Evolutionary conservation across 495 filamentous ascomycete species (phyloP).

Genomic region (Lichenothelia convexa): DNA sequence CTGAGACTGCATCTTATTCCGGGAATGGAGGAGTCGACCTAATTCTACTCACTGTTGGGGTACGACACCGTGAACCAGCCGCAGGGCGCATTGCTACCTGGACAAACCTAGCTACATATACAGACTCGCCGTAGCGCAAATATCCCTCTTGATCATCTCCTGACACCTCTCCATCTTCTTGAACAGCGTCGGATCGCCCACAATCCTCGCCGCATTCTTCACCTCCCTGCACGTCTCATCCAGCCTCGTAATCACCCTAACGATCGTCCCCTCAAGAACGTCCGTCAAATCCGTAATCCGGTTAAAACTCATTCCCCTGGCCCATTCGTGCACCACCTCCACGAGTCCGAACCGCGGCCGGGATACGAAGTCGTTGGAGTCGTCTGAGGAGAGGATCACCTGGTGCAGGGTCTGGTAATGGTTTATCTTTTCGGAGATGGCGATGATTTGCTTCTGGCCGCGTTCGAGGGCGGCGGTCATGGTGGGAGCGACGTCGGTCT

Average conservation of each 20-base stretch:
- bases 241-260: constrained; percentile 73
- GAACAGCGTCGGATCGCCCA: constrained; percentile 87
- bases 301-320: constrained; percentile 90
- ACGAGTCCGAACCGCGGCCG: constrained; percentile 78
- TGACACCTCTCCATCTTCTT: constrained; percentile 92
- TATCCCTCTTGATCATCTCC: constrained; percentile 92
- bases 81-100: too few relatives aligned
- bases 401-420: constrained; percentile 70
- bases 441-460: constrained; percentile 70
- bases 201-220: constrained; percentile 87
- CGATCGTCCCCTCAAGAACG: constrained; percentile 92
- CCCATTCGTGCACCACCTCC: constrained; percentile 98
- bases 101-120: constrained; percentile 15
- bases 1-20: too few relatives aligned
- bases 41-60: too few relatives aligned
- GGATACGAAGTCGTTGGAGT: constrained; percentile 78
- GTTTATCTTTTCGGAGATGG: constrained; percentile 81
- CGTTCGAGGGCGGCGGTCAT: constrained; percentile 67
- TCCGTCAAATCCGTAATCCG: constrained; percentile 94
- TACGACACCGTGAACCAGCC: too few relatives aligned
- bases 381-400: constrained; percentile 74
- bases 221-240: constrained; percentile 96
- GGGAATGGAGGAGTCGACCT: neutral
- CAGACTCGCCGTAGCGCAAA: constrained; percentile 21
- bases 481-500: constrained; percentile 70